Percentiles rank a stretch among this genome's conserved stretches.
phyloP scores from a whole-genome alignment of 306 rosid species.

The Prunus fruticosa region DNA sequence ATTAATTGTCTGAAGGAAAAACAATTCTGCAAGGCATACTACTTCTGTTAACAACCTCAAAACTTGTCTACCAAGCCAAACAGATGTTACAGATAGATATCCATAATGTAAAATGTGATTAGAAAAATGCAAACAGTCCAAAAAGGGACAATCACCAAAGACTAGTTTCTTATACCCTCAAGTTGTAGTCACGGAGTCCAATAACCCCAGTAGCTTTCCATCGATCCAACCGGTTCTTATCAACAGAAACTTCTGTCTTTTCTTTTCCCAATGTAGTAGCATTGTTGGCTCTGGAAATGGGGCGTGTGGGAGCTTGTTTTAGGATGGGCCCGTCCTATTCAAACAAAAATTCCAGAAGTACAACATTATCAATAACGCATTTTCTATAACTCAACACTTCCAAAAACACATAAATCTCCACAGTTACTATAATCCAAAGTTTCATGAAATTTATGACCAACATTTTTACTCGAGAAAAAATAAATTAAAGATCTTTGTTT shows the following conservation, averaged over 20 bases:
- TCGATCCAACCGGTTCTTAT: constrained; percentile 48
- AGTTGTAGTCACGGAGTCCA: constrained; percentile 71
- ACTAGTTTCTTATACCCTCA: constrained; percentile 54
- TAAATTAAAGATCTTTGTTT: background rate
- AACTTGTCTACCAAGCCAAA: background rate
- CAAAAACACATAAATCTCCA: background rate
- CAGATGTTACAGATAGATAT: background rate
- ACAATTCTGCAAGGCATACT: background rate
- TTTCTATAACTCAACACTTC: background rate
- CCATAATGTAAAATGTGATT: background rate
- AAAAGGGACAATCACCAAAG: background rate
- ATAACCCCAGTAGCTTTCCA: constrained; percentile 79
- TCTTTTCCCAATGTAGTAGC: constrained; percentile 26
- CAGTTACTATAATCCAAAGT: background rate
- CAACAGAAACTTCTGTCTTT: constrained; percentile 31
- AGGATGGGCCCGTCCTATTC: constrained; percentile 67
- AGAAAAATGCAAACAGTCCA: background rate
- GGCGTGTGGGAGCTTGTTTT: constrained; percentile 52
- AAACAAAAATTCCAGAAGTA: constrained; percentile 4
- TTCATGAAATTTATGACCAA: background rate
- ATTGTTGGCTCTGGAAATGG: constrained; percentile 35
- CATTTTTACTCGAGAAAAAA: background rate
- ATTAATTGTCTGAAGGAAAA: background rate
- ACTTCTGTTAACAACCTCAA: background rate
- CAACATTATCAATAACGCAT: background rate